Evolutionary conservation across 2,329 filamentous ascomycete genomes (phyloP).

Genomic region (Fusarium sp.): DNA sequence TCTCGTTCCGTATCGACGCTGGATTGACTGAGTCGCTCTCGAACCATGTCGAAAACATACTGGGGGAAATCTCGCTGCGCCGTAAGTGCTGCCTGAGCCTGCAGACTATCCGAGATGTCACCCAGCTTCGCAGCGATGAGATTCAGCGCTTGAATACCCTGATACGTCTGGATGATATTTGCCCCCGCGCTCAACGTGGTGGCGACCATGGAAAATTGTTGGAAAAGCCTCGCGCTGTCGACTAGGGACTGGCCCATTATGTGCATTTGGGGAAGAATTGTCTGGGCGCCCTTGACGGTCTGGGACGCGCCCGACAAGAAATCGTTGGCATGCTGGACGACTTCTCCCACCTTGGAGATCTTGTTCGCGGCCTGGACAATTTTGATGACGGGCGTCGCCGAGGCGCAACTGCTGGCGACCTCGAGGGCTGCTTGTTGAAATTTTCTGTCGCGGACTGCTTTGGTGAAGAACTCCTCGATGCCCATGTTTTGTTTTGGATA

Average conservation of each 20-base stretch:
- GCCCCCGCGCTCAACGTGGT: conserved; percentile 50
- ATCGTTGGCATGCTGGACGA: conserved; percentile 42
- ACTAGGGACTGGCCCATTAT: conserved; percentile 52
- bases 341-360: conserved; percentile 45
- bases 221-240: conserved; percentile 50
- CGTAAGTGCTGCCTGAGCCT: conserved; percentile 53
- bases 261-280: conserved; percentile 51
- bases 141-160: conserved; percentile 53
- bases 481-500: conserved; percentile 24
- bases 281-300: conserved; percentile 37
- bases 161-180: conserved; percentile 53
- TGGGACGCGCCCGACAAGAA: conserved; percentile 43
- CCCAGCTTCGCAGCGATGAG: conserved; percentile 53
- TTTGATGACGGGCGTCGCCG: conserved; percentile 37
- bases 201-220: conserved; percentile 50
- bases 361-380: conserved; percentile 47
- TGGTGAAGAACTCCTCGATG: conserved; percentile 25
- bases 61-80: conserved; percentile 55
- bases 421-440: conserved; percentile 32
- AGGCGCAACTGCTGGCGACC: conserved; percentile 29
- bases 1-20: conserved; percentile 48
- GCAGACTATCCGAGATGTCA: conserved; percentile 50
- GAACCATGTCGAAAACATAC: conserved; percentile 54
- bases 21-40: conserved; percentile 52
- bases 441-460: conserved; percentile 30